Percentiles rank a stretch among this genome's conserved stretches.
Conservation (phyloP, 768 basidiomycete genomes). For the Naganishia friedmannii region DNA sequence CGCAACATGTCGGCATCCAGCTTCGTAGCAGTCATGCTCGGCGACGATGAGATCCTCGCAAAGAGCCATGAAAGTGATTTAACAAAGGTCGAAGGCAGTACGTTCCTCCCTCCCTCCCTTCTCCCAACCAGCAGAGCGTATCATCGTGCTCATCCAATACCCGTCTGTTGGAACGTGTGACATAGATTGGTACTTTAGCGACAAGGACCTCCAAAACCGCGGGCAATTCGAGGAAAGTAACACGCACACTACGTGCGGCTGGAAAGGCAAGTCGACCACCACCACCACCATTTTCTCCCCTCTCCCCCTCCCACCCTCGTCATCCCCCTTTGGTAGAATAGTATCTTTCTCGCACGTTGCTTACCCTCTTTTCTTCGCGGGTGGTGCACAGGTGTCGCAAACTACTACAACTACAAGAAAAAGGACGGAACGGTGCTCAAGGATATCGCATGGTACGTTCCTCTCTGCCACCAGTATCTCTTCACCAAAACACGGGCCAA, state of each 20-base stretch:
- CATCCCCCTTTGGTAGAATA: no score
- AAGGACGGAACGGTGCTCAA: conserved; percentile 45
- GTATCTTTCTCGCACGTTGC: no score
- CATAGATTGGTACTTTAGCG: conserved; percentile 47
- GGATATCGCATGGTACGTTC: conserved; percentile 44
- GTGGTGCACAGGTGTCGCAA: conserved; percentile 37
- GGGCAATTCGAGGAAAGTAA: conserved; percentile 36
- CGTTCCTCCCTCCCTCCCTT: conserved; percentile 28
- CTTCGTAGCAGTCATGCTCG: conserved; percentile 39
- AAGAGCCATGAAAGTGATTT: conserved; percentile 42
- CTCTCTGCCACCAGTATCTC: no score
- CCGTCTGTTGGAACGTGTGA: background rate
- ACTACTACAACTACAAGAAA: conserved; percentile 46
- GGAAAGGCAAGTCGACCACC: conserved; percentile 49
- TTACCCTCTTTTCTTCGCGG: background rate
- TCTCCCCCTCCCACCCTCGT: background rate
- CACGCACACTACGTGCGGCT: conserved; percentile 45
- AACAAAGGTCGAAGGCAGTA: conserved; percentile 40
- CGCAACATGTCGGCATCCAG: conserved; percentile 26
- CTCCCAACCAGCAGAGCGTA: background rate
- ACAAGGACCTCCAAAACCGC: conserved; percentile 44
- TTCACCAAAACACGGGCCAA: no score
- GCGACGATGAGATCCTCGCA: conserved; percentile 42
- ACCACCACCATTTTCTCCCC: background rate
- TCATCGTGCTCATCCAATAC: background rate